Conservation (phyloP, 345 rosid genomes). For the Clarkia xantiana region DNA sequence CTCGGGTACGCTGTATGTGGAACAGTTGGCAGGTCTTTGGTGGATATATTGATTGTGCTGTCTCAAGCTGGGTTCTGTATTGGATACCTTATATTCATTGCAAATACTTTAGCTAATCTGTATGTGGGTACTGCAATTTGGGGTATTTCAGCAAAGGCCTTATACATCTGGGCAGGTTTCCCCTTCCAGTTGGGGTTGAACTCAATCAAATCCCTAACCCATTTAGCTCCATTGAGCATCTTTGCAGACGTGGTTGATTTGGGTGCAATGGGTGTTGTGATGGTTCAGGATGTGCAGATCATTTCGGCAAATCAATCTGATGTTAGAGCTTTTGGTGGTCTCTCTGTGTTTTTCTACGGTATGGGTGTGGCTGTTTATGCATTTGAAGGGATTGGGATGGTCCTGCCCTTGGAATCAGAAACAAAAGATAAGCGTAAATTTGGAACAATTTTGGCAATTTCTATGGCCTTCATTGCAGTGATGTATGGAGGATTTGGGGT, state of each 20-base stretch:
- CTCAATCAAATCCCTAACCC: slow-evolving; percentile 60
- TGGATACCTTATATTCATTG: slow-evolving; percentile 69
- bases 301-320: slow-evolving; percentile 25
- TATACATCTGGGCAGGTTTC: slow-evolving; percentile 60
- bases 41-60: slow-evolving; percentile 52
- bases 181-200: slow-evolving; percentile 75
- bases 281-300: slow-evolving; percentile 42
- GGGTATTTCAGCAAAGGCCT: slow-evolving; percentile 38
- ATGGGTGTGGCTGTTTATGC: slow-evolving; percentile 73
- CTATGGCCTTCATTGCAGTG: slow-evolving; percentile 42
- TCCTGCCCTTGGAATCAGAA: slow-evolving; percentile 62
- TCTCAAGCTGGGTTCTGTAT: slow-evolving; percentile 80
- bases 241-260: slow-evolving; percentile 79
- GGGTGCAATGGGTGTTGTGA: slow-evolving; percentile 59
- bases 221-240: slow-evolving; percentile 80
- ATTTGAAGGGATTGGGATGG: slow-evolving; percentile 76
- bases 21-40: slow-evolving; percentile 40
- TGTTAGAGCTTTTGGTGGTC: slow-evolving; percentile 43
- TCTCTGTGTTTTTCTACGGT: slow-evolving; percentile 56
- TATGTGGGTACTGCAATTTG: slow-evolving; percentile 18
- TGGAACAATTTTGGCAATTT: slow-evolving; percentile 33
- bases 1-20: slow-evolving; percentile 73
- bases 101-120: slow-evolving; percentile 37
- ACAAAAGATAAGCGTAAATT: slow-evolving; percentile 40
- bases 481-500: slow-evolving; percentile 57